Percentiles rank a stretch among this genome's conserved stretches.
These are phyloP conservation scores for Alternaria panax DNA, from an alignment of 2,329 filamentous ascomycete genomes.

Conservation along the genomic window DNA sequence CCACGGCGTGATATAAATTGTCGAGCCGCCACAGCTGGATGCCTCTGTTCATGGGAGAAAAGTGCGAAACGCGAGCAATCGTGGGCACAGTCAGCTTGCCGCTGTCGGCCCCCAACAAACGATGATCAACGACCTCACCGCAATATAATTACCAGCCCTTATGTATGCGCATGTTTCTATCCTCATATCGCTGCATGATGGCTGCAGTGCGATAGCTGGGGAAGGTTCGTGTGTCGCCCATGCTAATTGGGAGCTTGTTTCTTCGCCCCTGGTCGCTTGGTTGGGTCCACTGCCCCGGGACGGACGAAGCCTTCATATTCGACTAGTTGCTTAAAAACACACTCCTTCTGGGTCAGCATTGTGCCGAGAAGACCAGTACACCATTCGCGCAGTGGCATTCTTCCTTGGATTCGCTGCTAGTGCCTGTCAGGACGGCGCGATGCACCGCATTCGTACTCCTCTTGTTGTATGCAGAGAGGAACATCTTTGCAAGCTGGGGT, in stretches of 20 bases:
- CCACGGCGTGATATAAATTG: slow-evolving; percentile 30
- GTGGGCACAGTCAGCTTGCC: slow-evolving; percentile 20
- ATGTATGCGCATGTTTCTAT: slow-evolving; percentile 16
- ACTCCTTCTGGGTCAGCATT: not conserved
- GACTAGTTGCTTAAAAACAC: slow-evolving; percentile 8
- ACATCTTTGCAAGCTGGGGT: not conserved
- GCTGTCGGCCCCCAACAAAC: slow-evolving; percentile 6
- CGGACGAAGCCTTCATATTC: slow-evolving; percentile 15
- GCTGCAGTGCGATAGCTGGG: slow-evolving; percentile 8
- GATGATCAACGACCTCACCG: slow-evolving; percentile 15
- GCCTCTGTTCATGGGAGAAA: not conserved
- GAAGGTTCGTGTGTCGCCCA: slow-evolving; percentile 6
- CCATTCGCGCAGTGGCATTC: slow-evolving; percentile 4
- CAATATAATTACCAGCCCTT: slow-evolving; percentile 16
- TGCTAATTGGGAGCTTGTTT: slow-evolving; percentile 29
- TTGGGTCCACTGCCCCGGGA: slow-evolving; percentile 11
- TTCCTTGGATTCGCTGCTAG: slow-evolving; percentile 11
- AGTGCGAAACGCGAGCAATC: not conserved
- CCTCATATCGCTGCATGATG: slow-evolving; percentile 23
- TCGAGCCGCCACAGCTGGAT: slow-evolving; percentile 7
- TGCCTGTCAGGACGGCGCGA: not conserved
- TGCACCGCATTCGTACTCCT: not conserved
- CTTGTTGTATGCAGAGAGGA: not conserved
- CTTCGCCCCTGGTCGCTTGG: slow-evolving; percentile 22
- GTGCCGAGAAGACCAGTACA: slow-evolving; percentile 3